Evolutionary conservation across 257 asterid genomes (phyloP).

Genomic region (Capsicum chinense): DNA sequence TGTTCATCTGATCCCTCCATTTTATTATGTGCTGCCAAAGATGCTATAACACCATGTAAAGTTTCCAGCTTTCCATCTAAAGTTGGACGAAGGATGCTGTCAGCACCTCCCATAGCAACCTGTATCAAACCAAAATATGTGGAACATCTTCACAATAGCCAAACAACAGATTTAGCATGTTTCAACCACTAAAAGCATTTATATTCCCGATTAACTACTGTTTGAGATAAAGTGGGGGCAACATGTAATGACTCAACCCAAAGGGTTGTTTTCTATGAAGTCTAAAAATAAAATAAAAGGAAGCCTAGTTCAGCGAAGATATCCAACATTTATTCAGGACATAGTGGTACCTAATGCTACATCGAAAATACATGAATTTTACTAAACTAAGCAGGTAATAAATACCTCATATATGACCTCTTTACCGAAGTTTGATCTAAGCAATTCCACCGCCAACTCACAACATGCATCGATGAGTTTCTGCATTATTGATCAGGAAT

Average conservation of each 20-base stretch:
- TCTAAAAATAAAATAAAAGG: not conserved
- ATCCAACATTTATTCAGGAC: slow-evolving; percentile 1
- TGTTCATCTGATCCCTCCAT: slow-evolving; percentile 54
- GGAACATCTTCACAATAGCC: not conserved
- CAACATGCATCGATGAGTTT: slow-evolving; percentile 75
- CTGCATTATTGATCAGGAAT: slow-evolving; percentile 48
- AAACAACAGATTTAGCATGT: not conserved
- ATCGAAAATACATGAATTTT: not conserved
- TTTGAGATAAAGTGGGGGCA: not conserved
- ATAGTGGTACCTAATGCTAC: not conserved
- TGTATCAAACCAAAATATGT: slow-evolving; percentile 33
- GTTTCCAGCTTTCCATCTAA: slow-evolving; percentile 60
- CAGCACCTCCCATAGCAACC: slow-evolving; percentile 84
- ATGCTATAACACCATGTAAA: slow-evolving; percentile 65
- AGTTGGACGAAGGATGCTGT: slow-evolving; percentile 63
- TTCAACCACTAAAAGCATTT: not conserved
- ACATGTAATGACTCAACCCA: not conserved
- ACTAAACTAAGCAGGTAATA: not conserved
- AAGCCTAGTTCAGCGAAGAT: not conserved
- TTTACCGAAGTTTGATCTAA: slow-evolving; percentile 75
- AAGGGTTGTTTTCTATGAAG: not conserved
- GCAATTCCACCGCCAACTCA: slow-evolving; percentile 62
- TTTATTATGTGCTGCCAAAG: slow-evolving; percentile 69
- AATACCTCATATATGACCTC: slow-evolving; percentile 86
- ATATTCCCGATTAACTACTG: not conserved